Conservation (phyloP, 1,284 basidiomycete genomes). For the Puccinia triticina region DNA sequence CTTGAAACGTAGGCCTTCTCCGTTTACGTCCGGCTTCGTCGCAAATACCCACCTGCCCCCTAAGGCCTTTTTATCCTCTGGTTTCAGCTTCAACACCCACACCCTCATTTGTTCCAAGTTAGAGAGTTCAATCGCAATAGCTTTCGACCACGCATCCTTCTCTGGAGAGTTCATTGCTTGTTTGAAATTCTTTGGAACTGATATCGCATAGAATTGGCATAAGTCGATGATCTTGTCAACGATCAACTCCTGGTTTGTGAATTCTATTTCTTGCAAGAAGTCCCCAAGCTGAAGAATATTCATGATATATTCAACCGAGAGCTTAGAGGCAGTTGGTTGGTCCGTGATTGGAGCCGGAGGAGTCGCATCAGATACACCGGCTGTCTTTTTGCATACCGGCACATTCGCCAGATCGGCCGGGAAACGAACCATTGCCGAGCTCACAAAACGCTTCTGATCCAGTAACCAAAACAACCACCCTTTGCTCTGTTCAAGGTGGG, state of each 20-base stretch:
- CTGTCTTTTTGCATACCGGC: not conserved
- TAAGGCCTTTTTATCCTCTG: not conserved
- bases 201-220: no score
- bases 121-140: no score
- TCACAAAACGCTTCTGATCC: not conserved
- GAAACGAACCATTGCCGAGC: not conserved
- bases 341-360: not conserved
- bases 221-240: no score
- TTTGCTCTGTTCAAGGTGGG: not conserved
- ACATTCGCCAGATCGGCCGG: no score
- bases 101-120: not conserved
- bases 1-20: not conserved
- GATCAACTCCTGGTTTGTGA: not conserved
- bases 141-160: no score
- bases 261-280: not conserved
- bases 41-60: no score
- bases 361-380: not conserved
- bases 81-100: not conserved
- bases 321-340: not conserved
- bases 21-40: not conserved
- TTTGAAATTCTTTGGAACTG: no score
- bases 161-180: no score
- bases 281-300: not conserved
- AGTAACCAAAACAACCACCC: constrained; percentile 23
- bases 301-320: not conserved